Base-by-base conservation (phyloP, 768 basidiomycete genomes). In the Fomitopsis serialis region DNA sequence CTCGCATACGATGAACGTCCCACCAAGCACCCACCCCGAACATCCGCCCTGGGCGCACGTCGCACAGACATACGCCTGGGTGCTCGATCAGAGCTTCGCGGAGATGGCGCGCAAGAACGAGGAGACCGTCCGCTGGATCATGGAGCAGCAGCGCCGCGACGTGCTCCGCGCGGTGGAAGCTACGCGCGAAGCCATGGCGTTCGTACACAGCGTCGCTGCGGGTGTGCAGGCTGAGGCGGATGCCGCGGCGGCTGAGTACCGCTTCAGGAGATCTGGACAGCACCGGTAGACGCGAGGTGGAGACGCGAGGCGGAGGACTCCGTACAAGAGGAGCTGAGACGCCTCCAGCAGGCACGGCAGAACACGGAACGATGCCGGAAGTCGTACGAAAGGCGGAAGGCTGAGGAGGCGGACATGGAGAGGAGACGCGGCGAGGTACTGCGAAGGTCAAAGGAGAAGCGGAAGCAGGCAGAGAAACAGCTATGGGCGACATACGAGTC, bases 401-500 rank as follows among this genome's bases (percentile, higher is more conserved):
- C 65, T 29, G 59, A 66, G 48, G 74, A 73, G 54, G 73, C 72
- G 56, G 65, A 68, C 58, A 69, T 67, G 57, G 67, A 66, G 57
- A 53, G 54, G 60, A 59, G 53, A 64, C 72, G 62, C 63, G 56
- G 47, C 55, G 65, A 55, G 66, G 37, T 15, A 15, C 37, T 40
- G 15, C 37, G 15, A 15, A 60, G 63, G 77, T 80, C 58, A 61
- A 71, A 72, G 45, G 78, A 76, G 60, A 70, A 69, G 54, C 60
- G 70, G 24, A 78, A 78, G 25, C 76, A 75, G 59, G 70, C 70
- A 34, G 71, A 78, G 17, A 54, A 73, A 7, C 76, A 82, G 35
- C 81, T 81, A 5, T 89, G 87, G 87, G 60, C 68, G 45, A 66
- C 60, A 47, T 87, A 92, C 68, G 87, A 92, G 66, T 66, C 69